Evolutionary conservation across 805 yeast species (phyloP).

Genomic region (Hanseniaspora nectarophila): DNA sequence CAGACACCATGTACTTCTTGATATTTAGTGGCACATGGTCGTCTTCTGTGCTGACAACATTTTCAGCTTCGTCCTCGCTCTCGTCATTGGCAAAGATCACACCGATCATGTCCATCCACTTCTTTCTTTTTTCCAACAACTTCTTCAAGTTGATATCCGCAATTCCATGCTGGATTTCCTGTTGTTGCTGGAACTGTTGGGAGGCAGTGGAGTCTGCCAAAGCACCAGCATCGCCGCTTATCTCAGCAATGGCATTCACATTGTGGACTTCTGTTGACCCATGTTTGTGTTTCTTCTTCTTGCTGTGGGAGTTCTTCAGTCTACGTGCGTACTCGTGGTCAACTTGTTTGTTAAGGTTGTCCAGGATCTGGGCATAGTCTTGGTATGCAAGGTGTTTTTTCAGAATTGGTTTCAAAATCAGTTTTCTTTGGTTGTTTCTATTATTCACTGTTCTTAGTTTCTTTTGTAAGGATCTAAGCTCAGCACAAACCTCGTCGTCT

Average conservation of each 20-base stretch:
- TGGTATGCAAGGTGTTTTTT: constrained; percentile 91
- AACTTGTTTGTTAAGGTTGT: constrained; percentile 90
- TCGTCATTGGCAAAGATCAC: constrained; percentile 52
- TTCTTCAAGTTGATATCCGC: constrained; percentile 69
- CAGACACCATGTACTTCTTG: constrained; percentile 9
- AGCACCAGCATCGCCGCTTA: constrained; percentile 18
- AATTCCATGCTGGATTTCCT: constrained; percentile 48
- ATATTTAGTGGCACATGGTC: not conserved
- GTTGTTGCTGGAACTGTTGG: constrained; percentile 18
- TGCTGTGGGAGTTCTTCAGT: constrained; percentile 53
- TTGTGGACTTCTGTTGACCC: constrained; percentile 14
- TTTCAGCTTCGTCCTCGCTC: constrained; percentile 29
- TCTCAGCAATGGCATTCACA: constrained; percentile 14
- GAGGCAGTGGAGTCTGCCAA: not conserved
- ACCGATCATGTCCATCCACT: constrained; percentile 87
- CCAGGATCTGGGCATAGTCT: constrained; percentile 78
- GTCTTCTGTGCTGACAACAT: constrained; percentile 35
- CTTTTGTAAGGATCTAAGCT: constrained; percentile 60
- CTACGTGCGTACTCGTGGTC: constrained; percentile 86
- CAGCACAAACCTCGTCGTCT: constrained; percentile 88
- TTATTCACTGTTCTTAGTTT: constrained; percentile 50
- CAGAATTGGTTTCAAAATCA: constrained; percentile 52
- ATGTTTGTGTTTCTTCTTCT: constrained; percentile 29
- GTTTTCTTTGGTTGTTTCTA: constrained; percentile 57
- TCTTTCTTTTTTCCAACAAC: constrained; percentile 66